phyloP scores from a whole-genome alignment of 208 protist species.

The Acanthamoeba sp. region DNA sequence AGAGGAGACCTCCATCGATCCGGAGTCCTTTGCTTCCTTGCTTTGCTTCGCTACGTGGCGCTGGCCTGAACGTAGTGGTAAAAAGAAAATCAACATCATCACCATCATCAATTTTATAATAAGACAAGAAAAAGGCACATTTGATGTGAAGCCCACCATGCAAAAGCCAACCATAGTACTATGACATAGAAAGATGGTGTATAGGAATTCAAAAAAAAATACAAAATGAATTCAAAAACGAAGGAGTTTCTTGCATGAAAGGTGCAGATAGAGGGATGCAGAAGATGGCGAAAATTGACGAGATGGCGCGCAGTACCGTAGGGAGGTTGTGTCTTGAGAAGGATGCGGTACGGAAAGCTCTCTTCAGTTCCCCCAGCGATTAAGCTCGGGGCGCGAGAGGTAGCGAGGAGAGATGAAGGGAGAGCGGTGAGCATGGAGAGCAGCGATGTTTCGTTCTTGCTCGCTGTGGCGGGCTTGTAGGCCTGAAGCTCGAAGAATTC shows the following conservation, averaged over 20 bases:
- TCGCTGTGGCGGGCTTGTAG: conserved; percentile 15
- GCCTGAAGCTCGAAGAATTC: conserved; percentile 65
- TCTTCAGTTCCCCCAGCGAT: conserved; percentile 9
- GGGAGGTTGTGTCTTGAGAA: conserved; percentile 36
- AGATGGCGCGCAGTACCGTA: background rate
- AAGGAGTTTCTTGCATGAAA: no score
- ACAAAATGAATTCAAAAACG: no score
- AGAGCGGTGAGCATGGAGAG: conserved; percentile 64
- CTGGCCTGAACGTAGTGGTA: background rate
- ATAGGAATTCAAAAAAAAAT: background rate
- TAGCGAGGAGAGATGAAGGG: conserved; percentile 1
- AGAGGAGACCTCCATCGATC: background rate
- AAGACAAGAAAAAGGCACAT: background rate
- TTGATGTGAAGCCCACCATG: background rate
- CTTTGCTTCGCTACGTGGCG: background rate
- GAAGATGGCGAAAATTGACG: background rate
- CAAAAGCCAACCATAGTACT: background rate
- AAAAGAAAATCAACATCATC: background rate
- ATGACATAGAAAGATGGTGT: no score
- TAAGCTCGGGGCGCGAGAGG: background rate
- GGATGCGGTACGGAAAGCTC: conserved; percentile 38
- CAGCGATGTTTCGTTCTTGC: conserved; percentile 24
- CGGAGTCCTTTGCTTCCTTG: conserved; percentile 35
- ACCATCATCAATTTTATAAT: background rate
- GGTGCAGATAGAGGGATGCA: background rate